phyloP scores from a whole-genome alignment of 2,329 filamentous ascomycete species.

The Paraphaeosphaeria minitans region DNA sequence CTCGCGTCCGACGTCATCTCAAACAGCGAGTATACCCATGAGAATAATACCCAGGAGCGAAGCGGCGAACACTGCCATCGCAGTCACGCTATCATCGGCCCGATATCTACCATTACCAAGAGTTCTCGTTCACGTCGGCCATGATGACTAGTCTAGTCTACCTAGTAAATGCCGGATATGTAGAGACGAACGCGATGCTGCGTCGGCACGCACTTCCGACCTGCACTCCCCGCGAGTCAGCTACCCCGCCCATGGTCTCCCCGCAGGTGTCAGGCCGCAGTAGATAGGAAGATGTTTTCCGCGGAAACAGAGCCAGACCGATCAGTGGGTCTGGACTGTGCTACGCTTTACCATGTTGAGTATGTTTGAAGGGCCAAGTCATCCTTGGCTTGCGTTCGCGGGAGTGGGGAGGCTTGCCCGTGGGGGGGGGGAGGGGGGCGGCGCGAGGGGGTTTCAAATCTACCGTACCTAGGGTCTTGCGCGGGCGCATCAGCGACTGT shows the following conservation, averaged over 20 bases:
- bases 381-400: constrained; percentile 1
- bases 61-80: background rate
- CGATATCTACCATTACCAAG: background rate
- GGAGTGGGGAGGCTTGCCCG: too few species aligned
- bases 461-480: constrained; percentile 14
- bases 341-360: background rate
- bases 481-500: constrained; percentile 6
- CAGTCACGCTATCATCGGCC: background rate
- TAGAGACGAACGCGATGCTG: constrained; percentile 9
- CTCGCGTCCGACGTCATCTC: background rate
- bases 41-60: too few species aligned
- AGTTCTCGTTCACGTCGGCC: background rate
- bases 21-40: background rate
- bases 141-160: background rate
- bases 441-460: too few species aligned
- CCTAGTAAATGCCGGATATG: too few species aligned
- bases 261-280: constrained; percentile 15
- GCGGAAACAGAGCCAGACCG: constrained; percentile 11
- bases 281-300: constrained; percentile 39
- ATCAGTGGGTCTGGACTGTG: background rate
- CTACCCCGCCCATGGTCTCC: constrained; percentile 22
- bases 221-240: constrained; percentile 26
- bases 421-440: too few species aligned
- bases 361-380: background rate
- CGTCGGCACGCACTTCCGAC: constrained; percentile 11